A percentile compares a stretch with the other conserved stretches of the same genome.
phyloP scores from a whole-genome alignment of 2,329 filamentous ascomycete genomes.

The Sporothrix humicola region DNA sequence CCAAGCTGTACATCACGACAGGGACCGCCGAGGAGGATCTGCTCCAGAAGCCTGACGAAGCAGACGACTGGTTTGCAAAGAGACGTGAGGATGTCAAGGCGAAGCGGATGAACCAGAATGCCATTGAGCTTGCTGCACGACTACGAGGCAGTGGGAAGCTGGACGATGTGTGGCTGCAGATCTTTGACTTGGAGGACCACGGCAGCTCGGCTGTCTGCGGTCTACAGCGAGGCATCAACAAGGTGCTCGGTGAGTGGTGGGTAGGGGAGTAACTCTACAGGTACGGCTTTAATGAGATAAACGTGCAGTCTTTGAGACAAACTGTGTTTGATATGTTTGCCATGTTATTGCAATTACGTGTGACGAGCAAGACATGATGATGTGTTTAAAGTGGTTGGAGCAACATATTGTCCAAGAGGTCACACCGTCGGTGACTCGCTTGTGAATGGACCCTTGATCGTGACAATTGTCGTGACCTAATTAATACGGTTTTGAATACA shows the following conservation, averaged over 20 bases:
- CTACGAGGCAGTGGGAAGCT: background rate
- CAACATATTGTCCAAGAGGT: no score
- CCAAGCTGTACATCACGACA: slow-evolving; percentile 1
- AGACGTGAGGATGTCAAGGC: background rate
- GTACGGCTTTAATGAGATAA: no score
- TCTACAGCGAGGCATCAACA: background rate
- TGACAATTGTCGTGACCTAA: no score
- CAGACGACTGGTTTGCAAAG: background rate
- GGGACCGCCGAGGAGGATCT: slow-evolving; percentile 4
- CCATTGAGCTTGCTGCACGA: background rate
- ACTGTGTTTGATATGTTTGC: background rate
- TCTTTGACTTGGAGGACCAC: background rate
- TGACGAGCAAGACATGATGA: no score
- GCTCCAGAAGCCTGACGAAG: background rate
- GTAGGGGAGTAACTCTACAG: no score
- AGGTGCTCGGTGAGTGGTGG: slow-evolving; percentile 18
- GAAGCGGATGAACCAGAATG: slow-evolving; percentile 8
- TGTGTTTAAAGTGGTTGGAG: no score
- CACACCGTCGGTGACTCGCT: no score
- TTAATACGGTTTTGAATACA: no score
- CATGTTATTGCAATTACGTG: no score
- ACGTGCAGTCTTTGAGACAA: no score
- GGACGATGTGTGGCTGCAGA: background rate
- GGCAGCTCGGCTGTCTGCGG: background rate
- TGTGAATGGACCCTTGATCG: no score